phyloP scores from a whole-genome alignment of 257 asterid species.

The Nicotiana noctiflora region DNA sequence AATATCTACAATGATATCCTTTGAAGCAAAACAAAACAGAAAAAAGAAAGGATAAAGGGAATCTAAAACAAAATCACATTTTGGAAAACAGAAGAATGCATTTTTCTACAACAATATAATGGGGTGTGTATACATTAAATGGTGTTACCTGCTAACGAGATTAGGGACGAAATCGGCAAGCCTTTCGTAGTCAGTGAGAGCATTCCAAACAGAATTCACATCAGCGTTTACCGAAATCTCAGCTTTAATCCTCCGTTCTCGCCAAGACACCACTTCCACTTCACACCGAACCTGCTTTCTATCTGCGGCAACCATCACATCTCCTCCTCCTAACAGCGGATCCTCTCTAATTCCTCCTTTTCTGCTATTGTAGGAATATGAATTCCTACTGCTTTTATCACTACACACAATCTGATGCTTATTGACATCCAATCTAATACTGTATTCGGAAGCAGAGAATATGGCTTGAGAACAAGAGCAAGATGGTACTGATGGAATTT shows the following conservation, averaged over 20 bases:
- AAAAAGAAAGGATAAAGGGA: too few relatives aligned
- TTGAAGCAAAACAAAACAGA: too few relatives aligned
- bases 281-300: slow-evolving; percentile 53
- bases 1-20: too few relatives aligned
- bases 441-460: background rate
- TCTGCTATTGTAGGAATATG: background rate
- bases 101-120: too few relatives aligned
- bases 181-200: slow-evolving; percentile 91
- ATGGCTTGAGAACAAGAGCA: background rate
- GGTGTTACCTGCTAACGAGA: slow-evolving; percentile 67
- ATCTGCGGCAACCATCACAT: background rate
- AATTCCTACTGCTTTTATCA: too few relatives aligned
- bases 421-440: background rate
- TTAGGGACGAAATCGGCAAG: slow-evolving; percentile 95
- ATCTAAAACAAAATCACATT: too few relatives aligned
- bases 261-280: slow-evolving; percentile 86
- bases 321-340: background rate
- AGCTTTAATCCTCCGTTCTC: slow-evolving; percentile 77
- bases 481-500: background rate
- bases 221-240: slow-evolving; percentile 65
- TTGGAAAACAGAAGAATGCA: too few relatives aligned
- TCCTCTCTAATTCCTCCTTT: background rate
- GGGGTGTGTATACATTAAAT: too few relatives aligned
- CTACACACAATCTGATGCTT: background rate
- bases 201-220: slow-evolving; percentile 65